Conservation (phyloP, 2,329 filamentous ascomycete genomes). For the Iodosphaeria phyllophila region DNA sequence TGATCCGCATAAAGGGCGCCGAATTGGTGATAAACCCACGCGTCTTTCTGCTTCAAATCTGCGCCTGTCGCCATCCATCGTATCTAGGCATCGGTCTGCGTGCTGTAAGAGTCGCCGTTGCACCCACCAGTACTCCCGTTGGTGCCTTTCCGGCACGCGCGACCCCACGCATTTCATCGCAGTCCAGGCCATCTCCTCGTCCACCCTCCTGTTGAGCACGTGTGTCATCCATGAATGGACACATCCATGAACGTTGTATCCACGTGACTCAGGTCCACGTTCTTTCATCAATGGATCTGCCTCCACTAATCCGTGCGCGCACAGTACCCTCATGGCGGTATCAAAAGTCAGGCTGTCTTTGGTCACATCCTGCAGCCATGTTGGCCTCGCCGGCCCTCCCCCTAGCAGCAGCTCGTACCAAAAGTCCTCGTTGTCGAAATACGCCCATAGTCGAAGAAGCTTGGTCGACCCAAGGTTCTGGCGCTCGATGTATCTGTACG, state of each 20-base stretch:
- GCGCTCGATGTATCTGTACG: conserved; percentile 16
- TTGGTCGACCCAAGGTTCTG: conserved; percentile 7
- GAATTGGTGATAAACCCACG: conserved; percentile 5
- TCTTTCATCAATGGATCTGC: background rate
- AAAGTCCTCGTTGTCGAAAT: conserved; percentile 5
- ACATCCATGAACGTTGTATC: conserved; percentile 10
- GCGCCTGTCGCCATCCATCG: conserved; percentile 3
- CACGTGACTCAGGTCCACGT: background rate
- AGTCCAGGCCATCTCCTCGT: conserved; percentile 3
- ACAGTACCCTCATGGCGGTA: conserved; percentile 2
- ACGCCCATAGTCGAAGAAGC: conserved; percentile 5
- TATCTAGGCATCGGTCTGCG: conserved; percentile 1
- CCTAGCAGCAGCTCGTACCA: conserved; percentile 5
- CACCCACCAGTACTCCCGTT: conserved; percentile 4
- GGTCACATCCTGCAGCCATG: conserved; percentile 2
- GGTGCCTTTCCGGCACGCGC: conserved; percentile 3
- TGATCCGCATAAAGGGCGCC: conserved; percentile 11
- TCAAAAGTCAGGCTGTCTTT: conserved; percentile 3
- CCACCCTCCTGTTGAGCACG: conserved; percentile 4
- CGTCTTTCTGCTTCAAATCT: conserved; percentile 2
- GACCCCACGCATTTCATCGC: conserved; percentile 5
- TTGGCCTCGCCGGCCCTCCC: background rate
- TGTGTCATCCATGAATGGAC: conserved; percentile 8
- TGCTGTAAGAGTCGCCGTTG: conserved; percentile 7
- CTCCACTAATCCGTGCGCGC: conserved; percentile 4